Conservation (phyloP, 2,329 filamentous ascomycete genomes). For the Cercospora sp. region DNA sequence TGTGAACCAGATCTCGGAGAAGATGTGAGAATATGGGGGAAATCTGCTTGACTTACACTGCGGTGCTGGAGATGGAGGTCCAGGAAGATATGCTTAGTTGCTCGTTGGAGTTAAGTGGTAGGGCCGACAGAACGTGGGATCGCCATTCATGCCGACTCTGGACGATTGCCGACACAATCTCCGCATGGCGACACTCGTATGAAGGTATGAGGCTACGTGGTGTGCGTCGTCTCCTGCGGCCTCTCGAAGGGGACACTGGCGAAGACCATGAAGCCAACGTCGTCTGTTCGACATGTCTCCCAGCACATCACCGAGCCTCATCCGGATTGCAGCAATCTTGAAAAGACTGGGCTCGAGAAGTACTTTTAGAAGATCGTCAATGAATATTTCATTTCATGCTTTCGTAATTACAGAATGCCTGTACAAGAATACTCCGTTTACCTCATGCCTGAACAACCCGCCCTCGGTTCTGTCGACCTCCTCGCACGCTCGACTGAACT, state of each 20-base stretch:
- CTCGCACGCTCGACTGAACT: neutral
- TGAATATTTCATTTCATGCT: neutral
- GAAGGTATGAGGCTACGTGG: neutral
- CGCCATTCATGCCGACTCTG: neutral
- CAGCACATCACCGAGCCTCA: neutral
- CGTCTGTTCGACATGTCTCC: neutral
- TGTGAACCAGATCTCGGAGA: neutral
- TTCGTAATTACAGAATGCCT: neutral
- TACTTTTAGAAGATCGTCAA: neutral
- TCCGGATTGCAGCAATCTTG: neutral
- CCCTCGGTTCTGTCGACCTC: neutral
- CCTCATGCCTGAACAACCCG: neutral
- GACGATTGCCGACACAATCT: neutral
- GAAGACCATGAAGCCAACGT: neutral
- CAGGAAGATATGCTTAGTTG: neutral
- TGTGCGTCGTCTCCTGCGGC: neutral
- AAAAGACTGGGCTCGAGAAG: neutral
- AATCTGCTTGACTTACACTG: neutral
- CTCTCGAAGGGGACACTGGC: neutral
- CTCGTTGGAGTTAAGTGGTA: neutral
- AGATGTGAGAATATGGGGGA: neutral
- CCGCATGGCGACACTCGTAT: neutral
- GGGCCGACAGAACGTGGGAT: neutral
- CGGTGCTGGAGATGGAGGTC: neutral
- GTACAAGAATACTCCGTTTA: neutral